Conservation (phyloP, 805 yeast species). For the Pichia deserticola region DNA sequence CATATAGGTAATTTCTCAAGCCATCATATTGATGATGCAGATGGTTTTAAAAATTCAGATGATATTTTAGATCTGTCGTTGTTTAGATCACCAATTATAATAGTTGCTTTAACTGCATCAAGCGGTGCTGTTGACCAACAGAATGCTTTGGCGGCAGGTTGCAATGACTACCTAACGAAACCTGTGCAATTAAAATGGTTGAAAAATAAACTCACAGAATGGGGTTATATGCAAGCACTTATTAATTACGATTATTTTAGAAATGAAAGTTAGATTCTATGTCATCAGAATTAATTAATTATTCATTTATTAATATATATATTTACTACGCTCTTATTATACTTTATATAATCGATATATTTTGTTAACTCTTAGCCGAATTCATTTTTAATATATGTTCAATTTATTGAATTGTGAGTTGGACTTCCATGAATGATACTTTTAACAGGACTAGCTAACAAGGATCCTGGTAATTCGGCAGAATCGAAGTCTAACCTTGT, state of each 20-base stretch:
- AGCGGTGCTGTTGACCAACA: conserved; percentile 78
- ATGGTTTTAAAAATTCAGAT: conserved; percentile 15
- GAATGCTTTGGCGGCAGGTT: conserved; percentile 92
- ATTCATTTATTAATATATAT: not conserved
- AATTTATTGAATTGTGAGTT: too few species aligned
- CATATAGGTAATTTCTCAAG: conserved; percentile 55
- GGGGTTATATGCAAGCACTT: conserved; percentile 99
- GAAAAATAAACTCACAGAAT: conserved; percentile 86
- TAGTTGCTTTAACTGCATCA: conserved; percentile 93
- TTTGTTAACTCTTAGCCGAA: too few species aligned
- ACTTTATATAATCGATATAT: too few species aligned
- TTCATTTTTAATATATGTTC: too few species aligned
- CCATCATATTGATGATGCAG: not conserved
- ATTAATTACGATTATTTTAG: conserved; percentile 95
- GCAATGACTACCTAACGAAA: conserved; percentile 92
- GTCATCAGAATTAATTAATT: too few species aligned
- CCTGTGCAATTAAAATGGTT: conserved; percentile 95
- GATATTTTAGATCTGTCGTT: conserved; percentile 52
- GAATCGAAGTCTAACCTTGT: too few species aligned
- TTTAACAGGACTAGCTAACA: too few species aligned
- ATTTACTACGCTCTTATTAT: too few species aligned
- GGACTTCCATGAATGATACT: too few species aligned
- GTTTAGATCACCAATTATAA: conserved; percentile 93
- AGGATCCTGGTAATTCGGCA: too few species aligned
- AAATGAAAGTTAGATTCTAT: conserved; percentile 19